Conservation (phyloP, 495 filamentous ascomycete species). For the Podospora comata region DNA sequence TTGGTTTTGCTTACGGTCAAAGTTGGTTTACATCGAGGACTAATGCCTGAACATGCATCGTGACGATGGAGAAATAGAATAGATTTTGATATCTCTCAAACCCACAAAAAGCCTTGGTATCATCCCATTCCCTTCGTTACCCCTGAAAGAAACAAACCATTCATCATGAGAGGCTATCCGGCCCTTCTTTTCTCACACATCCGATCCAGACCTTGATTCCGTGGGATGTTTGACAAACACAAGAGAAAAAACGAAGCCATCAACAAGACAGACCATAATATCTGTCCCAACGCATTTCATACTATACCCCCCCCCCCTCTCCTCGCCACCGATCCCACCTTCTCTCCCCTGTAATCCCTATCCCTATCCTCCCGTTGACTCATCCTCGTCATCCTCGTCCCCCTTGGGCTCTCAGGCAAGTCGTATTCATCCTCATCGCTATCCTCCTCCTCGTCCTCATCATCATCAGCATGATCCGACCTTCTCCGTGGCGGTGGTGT, state of each 20-base stretch:
- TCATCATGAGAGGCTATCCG: neutral
- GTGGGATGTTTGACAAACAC: neutral
- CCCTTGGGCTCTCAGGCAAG: neutral
- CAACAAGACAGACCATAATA: neutral
- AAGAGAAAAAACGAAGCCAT: neutral
- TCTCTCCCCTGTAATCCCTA: neutral
- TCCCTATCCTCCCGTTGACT: neutral
- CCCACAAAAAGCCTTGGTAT: conserved; percentile 11
- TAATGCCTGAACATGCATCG: neutral
- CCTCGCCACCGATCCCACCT: neutral
- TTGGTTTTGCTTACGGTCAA: neutral
- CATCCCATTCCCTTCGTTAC: conserved; percentile 1
- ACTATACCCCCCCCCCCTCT: neutral
- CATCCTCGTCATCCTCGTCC: neutral
- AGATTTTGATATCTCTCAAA: neutral
- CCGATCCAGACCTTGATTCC: neutral
- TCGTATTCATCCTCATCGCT: neutral
- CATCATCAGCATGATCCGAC: neutral
- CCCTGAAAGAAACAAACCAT: neutral
- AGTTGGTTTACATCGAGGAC: neutral
- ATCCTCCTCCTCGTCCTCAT: neutral
- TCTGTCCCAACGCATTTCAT: too few species aligned
- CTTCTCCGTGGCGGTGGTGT: neutral
- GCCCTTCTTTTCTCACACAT: neutral
- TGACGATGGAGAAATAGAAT: neutral